Percentiles rank a stretch among this genome's conserved stretches.
phyloP scores from a whole-genome alignment of 805 yeast genomes.

The Candida michaelii region DNA sequence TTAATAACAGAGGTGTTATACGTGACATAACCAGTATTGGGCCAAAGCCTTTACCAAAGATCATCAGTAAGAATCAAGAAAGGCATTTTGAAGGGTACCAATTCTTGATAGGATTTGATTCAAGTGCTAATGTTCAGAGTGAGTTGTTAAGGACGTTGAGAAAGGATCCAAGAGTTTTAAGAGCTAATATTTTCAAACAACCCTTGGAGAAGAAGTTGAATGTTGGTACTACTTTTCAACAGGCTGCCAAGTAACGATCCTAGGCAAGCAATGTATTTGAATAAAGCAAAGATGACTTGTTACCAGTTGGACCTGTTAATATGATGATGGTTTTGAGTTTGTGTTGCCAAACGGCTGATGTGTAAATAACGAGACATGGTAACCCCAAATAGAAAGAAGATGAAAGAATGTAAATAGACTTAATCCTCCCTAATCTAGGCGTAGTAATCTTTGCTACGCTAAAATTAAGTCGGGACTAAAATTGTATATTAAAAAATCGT shows the following conservation, averaged over 20 bases:
- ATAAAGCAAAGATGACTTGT: no score
- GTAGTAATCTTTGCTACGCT: no score
- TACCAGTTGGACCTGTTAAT: no score
- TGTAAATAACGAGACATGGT: no score
- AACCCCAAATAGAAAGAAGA: no score
- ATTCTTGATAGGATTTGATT: conserved; percentile 83
- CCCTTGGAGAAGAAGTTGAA: conserved; percentile 52
- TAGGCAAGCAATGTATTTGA: no score
- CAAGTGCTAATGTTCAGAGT: conserved; percentile 80
- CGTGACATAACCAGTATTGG: conserved; percentile 82
- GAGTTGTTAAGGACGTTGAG: conserved; percentile 79
- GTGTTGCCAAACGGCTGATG: no score
- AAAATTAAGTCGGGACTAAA: neutral
- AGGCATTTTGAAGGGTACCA: conserved; percentile 88
- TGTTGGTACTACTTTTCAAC: conserved; percentile 57
- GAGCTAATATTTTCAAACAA: conserved; percentile 71
- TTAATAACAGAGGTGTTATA: conserved; percentile 92
- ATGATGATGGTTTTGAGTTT: no score
- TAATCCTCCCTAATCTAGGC: no score
- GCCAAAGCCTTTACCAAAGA: conserved; percentile 71
- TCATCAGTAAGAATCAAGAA: conserved; percentile 83
- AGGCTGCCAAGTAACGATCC: conserved; percentile 23
- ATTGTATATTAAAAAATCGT: conserved; percentile 7
- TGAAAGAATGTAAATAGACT: conserved; percentile 1
- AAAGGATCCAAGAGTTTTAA: conserved; percentile 86